Evolutionary conservation across 257 asterid genomes (phyloP).

Genomic region (Craterostigma plantagineum): DNA sequence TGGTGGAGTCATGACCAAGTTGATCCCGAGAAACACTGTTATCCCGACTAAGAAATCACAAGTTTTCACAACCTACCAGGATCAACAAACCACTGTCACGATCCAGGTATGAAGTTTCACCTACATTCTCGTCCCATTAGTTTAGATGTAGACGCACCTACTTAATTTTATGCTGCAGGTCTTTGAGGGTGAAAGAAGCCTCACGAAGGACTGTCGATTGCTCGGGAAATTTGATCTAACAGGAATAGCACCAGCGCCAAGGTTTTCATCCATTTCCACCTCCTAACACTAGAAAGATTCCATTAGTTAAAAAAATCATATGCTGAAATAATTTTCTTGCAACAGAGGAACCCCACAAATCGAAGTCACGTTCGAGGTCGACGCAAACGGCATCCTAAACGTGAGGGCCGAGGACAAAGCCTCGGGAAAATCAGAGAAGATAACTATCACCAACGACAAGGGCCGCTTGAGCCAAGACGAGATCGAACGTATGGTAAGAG

Average conservation of each 20-base stretch:
- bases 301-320: background rate
- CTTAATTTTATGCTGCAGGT: slow-evolving; percentile 26
- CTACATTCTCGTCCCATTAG: background rate
- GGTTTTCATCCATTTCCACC: slow-evolving; percentile 21
- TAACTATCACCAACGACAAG: slow-evolving; percentile 90
- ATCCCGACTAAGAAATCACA: slow-evolving; percentile 93
- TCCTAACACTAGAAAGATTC: background rate
- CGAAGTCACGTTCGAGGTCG: slow-evolving; percentile 90
- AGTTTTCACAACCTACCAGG: slow-evolving; percentile 95
- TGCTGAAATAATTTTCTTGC: background rate
- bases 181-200: slow-evolving; percentile 90
- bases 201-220: slow-evolving; percentile 79
- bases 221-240: slow-evolving; percentile 85
- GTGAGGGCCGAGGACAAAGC: slow-evolving; percentile 98
- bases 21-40: slow-evolving; percentile 91
- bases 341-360: slow-evolving; percentile 93
- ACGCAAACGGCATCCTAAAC: slow-evolving; percentile 78
- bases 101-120: slow-evolving; percentile 38
- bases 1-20: slow-evolving; percentile 98
- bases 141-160: too few relatives aligned
- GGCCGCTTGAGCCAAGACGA: slow-evolving; percentile 95
- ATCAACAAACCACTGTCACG: slow-evolving; percentile 84
- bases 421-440: slow-evolving; percentile 73
- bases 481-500: slow-evolving; percentile 81
- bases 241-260: slow-evolving; percentile 93